These are phyloP conservation scores for Picochlorum sp. DNA, from an alignment of 139 green algal species.

Conservation along the genomic window DNA sequence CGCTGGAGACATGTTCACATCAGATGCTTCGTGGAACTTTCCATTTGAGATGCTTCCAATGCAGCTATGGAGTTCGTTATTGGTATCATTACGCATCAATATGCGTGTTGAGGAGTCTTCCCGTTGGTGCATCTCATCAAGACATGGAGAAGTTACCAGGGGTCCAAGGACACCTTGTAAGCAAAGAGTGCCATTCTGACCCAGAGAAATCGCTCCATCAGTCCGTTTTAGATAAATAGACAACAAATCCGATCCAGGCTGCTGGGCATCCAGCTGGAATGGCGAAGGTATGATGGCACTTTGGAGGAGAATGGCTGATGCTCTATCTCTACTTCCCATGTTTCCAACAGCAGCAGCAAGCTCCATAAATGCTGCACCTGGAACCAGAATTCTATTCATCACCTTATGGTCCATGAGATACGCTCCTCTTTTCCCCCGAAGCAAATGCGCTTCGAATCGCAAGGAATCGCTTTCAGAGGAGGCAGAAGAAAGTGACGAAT, in stretches of 20 bases:
- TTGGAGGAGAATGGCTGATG: background rate
- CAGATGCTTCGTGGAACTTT: background rate
- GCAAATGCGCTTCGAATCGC: background rate
- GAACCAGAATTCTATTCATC: conserved; percentile 15
- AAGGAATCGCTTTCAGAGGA: background rate
- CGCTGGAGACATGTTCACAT: conserved; percentile 38
- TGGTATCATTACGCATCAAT: too few relatives aligned
- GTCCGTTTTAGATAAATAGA: too few relatives aligned
- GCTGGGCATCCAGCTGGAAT: background rate
- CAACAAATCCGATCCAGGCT: too few relatives aligned
- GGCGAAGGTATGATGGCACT: background rate
- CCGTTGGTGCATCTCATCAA: too few relatives aligned
- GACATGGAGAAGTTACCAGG: too few relatives aligned
- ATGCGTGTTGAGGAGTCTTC: too few relatives aligned
- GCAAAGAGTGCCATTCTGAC: too few relatives aligned
- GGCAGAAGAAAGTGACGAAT: background rate
- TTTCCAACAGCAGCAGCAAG: conserved; percentile 20
- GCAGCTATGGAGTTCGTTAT: too few relatives aligned
- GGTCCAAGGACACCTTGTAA: too few relatives aligned
- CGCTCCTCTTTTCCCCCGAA: background rate
- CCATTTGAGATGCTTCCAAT: too few relatives aligned
- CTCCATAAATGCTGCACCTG: conserved; percentile 54
- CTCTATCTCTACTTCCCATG: background rate
- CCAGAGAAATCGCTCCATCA: too few relatives aligned
- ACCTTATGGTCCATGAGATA: conserved; percentile 62